Percentiles rank a stretch among this genome's conserved stretches.
phyloP scores from a whole-genome alignment of 805 yeast species.

The Candida tammaniensis region DNA sequence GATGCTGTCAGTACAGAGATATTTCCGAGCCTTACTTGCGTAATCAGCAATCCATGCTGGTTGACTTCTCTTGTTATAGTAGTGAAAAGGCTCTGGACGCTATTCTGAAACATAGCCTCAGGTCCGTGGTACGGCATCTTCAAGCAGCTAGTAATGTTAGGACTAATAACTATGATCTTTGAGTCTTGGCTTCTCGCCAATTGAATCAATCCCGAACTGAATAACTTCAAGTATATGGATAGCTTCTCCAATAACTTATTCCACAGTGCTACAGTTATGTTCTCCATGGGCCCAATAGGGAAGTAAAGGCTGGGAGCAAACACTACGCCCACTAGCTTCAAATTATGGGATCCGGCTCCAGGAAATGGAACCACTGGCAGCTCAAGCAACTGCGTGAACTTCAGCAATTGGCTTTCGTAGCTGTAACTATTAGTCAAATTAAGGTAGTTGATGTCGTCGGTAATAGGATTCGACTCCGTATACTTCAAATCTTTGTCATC shows the following conservation, averaged over 20 bases:
- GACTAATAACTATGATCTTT: constrained; percentile 51
- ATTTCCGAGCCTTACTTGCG: constrained; percentile 42
- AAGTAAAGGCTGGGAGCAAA: constrained; percentile 68
- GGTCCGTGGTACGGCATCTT: constrained; percentile 62
- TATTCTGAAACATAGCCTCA: constrained; percentile 52
- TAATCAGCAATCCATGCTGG: constrained; percentile 33
- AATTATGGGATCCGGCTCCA: constrained; percentile 53
- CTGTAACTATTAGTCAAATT: constrained; percentile 48
- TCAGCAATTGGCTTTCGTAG: constrained; percentile 46
- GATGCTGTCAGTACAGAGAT: constrained; percentile 26
- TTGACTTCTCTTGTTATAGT: constrained; percentile 33
- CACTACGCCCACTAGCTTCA: constrained; percentile 62
- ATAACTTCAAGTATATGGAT: constrained; percentile 47
- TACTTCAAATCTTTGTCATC: constrained; percentile 55
- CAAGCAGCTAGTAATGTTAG: constrained; percentile 53
- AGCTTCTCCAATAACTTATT: constrained; percentile 44
- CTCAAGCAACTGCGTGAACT: constrained; percentile 48
- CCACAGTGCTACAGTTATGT: constrained; percentile 53
- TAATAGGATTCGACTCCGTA: constrained; percentile 53
- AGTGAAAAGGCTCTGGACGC: constrained; percentile 37
- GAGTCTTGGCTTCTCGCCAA: constrained; percentile 50
- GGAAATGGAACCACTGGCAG: constrained; percentile 58
- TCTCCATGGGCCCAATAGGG: constrained; percentile 67
- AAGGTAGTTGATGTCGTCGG: constrained; percentile 68
- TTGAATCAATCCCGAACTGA: constrained; percentile 54